phyloP scores from a whole-genome alignment of 768 basidiomycete species.

The Boletus fagicola region DNA sequence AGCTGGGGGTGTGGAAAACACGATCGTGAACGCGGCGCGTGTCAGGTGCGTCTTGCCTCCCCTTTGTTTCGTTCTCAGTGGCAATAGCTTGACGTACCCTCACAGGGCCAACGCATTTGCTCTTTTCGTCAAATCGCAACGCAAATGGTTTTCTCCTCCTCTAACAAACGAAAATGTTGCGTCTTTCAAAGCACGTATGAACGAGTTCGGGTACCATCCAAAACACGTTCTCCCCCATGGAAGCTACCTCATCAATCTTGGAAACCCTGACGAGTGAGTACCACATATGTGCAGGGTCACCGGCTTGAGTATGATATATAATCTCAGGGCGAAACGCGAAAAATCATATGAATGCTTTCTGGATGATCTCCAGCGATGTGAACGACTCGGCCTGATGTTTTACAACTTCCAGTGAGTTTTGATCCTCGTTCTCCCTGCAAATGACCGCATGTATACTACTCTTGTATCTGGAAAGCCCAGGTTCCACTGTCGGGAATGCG shows the following conservation, averaged over 20 bases:
- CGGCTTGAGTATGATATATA: neutral
- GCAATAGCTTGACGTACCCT: neutral
- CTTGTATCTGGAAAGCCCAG: conserved; percentile 51
- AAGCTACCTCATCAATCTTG: conserved; percentile 82
- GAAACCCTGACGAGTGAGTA: conserved; percentile 70
- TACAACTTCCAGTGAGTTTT: conserved; percentile 83
- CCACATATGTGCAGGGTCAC: neutral
- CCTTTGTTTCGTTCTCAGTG: neutral
- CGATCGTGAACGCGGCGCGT: conserved; percentile 64
- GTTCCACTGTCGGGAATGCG: conserved; percentile 73
- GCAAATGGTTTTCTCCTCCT: conserved; percentile 72
- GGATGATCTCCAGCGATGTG: conserved; percentile 78
- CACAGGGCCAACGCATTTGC: conserved; percentile 81
- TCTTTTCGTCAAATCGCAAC: conserved; percentile 80
- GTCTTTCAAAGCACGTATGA: conserved; percentile 60
- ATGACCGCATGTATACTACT: neutral
- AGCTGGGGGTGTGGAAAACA: conserved; percentile 75
- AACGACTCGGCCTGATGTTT: conserved; percentile 64
- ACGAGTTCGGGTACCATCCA: conserved; percentile 57
- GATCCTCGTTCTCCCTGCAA: neutral
- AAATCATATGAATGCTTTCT: conserved; percentile 79
- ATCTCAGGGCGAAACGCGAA: conserved; percentile 55
- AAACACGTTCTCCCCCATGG: conserved; percentile 77
- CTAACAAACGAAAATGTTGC: conserved; percentile 51
- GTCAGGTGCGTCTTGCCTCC: conserved; percentile 50